Evolutionary conservation across 805 yeast species (phyloP).

Genomic region (Millerozyma acaciae): DNA sequence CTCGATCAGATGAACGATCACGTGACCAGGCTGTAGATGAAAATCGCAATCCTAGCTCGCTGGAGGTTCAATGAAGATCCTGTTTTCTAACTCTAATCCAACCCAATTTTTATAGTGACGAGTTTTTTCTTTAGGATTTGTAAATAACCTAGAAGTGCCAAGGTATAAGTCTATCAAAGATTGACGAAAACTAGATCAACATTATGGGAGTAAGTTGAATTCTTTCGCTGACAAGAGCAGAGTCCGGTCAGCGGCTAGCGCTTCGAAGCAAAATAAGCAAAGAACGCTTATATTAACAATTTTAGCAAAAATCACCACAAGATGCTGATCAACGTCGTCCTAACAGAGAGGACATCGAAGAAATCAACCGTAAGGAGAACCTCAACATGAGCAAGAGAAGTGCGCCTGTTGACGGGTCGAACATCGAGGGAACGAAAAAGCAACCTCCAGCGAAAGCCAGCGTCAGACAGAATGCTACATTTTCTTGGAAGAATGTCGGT

Average conservation of each 20-base stretch:
- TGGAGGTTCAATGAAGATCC: not conserved
- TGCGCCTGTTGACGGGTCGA: conserved; percentile 16
- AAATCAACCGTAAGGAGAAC: conserved; percentile 13
- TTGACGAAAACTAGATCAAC: no score
- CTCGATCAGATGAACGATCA: not conserved
- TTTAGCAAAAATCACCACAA: conserved; percentile 4
- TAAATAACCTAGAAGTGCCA: no score
- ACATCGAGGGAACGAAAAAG: conserved; percentile 2
- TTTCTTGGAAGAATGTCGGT: conserved; percentile 41
- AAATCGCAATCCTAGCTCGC: conserved; percentile 1
- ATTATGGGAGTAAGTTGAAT: no score
- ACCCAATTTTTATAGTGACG: no score
- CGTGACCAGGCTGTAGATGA: not conserved
- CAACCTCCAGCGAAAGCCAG: conserved; percentile 13
- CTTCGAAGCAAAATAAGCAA: no score
- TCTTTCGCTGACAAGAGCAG: no score
- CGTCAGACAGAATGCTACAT: conserved; percentile 28
- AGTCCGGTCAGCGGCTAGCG: no score
- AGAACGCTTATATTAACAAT: no score
- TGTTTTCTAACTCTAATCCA: not conserved
- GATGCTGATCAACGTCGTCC: conserved; percentile 3
- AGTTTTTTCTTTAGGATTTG: no score
- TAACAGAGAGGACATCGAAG: conserved; percentile 12
- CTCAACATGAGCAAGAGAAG: conserved; percentile 8
- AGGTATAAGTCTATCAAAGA: no score